Percentiles rank a stretch among this genome's conserved stretches.
Evolutionary conservation across 306 rosid genomes (phyloP).

Genomic region (Pterocarpus macrocarpus): DNA sequence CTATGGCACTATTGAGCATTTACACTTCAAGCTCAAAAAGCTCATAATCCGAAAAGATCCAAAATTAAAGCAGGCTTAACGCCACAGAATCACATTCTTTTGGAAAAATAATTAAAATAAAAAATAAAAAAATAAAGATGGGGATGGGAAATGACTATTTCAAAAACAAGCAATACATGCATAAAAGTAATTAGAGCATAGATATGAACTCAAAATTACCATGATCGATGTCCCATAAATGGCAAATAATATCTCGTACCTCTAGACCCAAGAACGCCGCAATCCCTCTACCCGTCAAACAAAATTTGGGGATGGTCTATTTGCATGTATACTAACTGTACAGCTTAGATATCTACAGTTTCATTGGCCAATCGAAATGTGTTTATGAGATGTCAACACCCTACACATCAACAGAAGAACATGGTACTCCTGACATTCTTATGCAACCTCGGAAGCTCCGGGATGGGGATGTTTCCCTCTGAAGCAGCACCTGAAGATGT

Average conservation of each 20-base stretch:
- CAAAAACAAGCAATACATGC: too few species aligned
- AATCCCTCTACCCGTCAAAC: conserved; percentile 37
- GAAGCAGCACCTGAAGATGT: conserved; percentile 50
- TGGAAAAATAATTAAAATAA: too few species aligned
- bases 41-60: too few species aligned
- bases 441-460: conserved; percentile 79
- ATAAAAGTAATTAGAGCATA: too few species aligned
- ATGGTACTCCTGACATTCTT: conserved; percentile 61
- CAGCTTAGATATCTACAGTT: conserved; percentile 40
- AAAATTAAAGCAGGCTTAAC: too few species aligned
- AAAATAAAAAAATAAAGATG: too few species aligned
- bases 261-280: background rate
- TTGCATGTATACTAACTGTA: conserved; percentile 27
- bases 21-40: too few species aligned
- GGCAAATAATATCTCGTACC: background rate
- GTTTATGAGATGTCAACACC: conserved; percentile 37
- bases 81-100: too few species aligned
- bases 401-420: conserved; percentile 80
- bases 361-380: conserved; percentile 32
- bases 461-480: conserved; percentile 54
- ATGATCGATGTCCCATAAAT: background rate
- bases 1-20: too few species aligned
- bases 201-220: background rate
- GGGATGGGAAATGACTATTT: too few species aligned
- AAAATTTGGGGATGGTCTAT: conserved; percentile 45